These are phyloP conservation scores for Sordariomycetes sp. DNA, from an alignment of 2,329 filamentous ascomycete genomes.

Conservation along the genomic window DNA sequence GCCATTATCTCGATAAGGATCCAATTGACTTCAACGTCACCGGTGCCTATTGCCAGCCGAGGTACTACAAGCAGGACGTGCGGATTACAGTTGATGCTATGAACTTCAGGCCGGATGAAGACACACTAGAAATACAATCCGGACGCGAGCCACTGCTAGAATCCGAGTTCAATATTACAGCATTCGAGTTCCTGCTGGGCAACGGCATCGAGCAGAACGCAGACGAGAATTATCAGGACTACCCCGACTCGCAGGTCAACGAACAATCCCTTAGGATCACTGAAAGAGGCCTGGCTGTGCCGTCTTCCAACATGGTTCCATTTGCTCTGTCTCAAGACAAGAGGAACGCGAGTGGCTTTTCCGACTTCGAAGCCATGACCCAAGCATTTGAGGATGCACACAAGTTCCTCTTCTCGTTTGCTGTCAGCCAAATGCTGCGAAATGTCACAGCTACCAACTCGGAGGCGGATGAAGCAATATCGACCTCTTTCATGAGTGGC, in stretches of 20 bases:
- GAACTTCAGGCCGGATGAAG: conserved; percentile 4
- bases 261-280: conserved; percentile 14
- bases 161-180: conserved; percentile 21
- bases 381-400: conserved; percentile 14
- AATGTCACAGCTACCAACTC: conserved; percentile 9
- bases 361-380: conserved; percentile 2
- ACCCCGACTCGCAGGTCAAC: conserved; percentile 10
- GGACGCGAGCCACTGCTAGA: conserved; percentile 8
- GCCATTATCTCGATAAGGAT: conserved; percentile 1
- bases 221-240: conserved; percentile 9
- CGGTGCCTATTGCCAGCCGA: conserved; percentile 30
- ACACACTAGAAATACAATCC: conserved; percentile 3
- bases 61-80: conserved; percentile 36
- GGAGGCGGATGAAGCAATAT: conserved; percentile 2
- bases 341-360: conserved; percentile 2
- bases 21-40: conserved; percentile 14
- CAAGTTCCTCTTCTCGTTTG: conserved; percentile 19
- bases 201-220: conserved; percentile 17
- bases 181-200: conserved; percentile 21
- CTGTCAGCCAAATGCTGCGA: conserved; percentile 8
- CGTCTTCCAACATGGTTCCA: conserved; percentile 21
- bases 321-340: conserved; percentile 17
- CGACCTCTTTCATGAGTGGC: conserved; percentile 12
- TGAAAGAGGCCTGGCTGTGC: conserved; percentile 5
- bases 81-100: conserved; percentile 22